A percentile compares a stretch with the other conserved stretches of the same genome.
phyloP scores from a whole-genome alignment of 768 basidiomycete species.

The Lactarius hengduanensis region DNA sequence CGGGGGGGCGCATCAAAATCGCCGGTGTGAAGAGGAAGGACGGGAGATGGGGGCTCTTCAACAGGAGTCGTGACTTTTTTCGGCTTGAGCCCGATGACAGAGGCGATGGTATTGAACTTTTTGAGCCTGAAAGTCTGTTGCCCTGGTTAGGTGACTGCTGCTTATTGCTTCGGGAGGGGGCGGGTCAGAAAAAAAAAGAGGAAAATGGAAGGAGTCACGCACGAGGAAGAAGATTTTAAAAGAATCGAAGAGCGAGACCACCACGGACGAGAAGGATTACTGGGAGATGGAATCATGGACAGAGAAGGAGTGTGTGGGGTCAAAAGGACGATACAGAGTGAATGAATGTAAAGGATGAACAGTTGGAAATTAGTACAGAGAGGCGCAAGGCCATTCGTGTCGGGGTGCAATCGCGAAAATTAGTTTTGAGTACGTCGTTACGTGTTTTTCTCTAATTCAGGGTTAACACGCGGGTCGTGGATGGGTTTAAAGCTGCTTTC shows the following conservation, averaged over 20 bases:
- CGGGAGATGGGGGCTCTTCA: slow-evolving; percentile 45
- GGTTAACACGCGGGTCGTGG: neutral
- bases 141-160: slow-evolving; percentile 5
- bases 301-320: slow-evolving; percentile 22
- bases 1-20: slow-evolving; percentile 30
- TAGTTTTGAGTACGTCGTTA: neutral
- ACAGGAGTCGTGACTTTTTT: slow-evolving; percentile 59
- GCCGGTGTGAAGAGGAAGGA: slow-evolving; percentile 28
- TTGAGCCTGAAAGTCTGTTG: slow-evolving; percentile 25
- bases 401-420: neutral
- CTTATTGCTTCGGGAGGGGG: slow-evolving; percentile 5
- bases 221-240: slow-evolving; percentile 30
- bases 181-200: neutral
- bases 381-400: neutral
- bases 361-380: neutral
- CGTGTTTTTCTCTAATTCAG: neutral
- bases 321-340: neutral
- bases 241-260: slow-evolving; percentile 38
- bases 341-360: neutral
- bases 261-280: slow-evolving; percentile 33
- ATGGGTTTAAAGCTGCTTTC: neutral
- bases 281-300: slow-evolving; percentile 22
- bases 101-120: slow-evolving; percentile 56
- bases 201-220: slow-evolving; percentile 1
- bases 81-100: slow-evolving; percentile 61